Percentiles rank a stretch among this genome's conserved stretches.
These are phyloP conservation scores for Dipteronia sinensis DNA, from an alignment of 345 rosid genomes.

Conservation along the genomic window DNA sequence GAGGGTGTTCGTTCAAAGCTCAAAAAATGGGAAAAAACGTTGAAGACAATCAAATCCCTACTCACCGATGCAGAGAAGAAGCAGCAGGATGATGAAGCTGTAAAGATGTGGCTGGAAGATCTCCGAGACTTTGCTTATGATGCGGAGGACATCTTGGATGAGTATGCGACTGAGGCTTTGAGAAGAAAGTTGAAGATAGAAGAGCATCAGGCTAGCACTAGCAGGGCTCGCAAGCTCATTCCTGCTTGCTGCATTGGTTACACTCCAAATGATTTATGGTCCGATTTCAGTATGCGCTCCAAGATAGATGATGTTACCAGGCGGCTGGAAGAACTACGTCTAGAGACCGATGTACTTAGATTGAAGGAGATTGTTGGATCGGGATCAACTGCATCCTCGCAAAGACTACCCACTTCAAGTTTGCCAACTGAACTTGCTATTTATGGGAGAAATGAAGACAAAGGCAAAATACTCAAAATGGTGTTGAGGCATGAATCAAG, in stretches of 20 bases:
- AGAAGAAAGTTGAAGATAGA: not conserved
- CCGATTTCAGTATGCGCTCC: not conserved
- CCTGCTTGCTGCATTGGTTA: not conserved
- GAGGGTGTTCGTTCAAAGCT: not conserved
- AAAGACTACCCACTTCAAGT: too few species aligned
- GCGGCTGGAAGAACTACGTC: not conserved
- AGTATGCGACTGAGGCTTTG: not conserved
- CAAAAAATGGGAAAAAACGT: not conserved
- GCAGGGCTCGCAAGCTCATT: not conserved
- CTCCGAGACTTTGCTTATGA: not conserved
- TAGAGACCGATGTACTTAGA: too few species aligned
- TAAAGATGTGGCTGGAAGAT: too few species aligned
- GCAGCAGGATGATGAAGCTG: not conserved
- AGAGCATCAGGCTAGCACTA: not conserved
- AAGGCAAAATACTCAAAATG: not conserved
- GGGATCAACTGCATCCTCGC: too few species aligned
- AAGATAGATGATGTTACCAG: not conserved
- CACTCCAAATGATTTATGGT: not conserved
- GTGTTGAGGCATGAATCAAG: not conserved
- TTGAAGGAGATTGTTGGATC: not conserved
- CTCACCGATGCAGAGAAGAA: not conserved
- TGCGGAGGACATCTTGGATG: not conserved
- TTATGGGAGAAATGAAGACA: not conserved
- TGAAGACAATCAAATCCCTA: not conserved
- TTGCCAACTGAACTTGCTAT: not conserved